Evolutionary conservation across 2,329 filamentous ascomycete genomes (phyloP), one percentile per base, ranked within the genome.

Genomic region (Hypoxylon sp.): DNA sequence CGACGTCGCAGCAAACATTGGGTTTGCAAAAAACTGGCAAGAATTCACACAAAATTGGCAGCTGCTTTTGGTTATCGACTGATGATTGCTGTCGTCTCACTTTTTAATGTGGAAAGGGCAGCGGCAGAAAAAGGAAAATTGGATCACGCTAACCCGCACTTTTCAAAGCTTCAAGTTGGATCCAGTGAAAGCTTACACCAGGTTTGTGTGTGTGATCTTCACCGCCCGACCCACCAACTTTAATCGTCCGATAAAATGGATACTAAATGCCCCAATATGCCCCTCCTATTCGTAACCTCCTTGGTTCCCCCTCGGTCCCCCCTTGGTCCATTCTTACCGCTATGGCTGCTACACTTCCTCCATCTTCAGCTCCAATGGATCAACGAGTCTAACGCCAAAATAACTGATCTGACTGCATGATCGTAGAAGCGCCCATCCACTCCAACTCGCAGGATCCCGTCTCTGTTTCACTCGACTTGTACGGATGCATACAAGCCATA

Each of bases 41-140:
- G 19, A 43, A 21, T 43, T 43, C 17, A 43, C 38, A 36, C 34
- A 51, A 50, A 43, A 60, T 30, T 50, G 14, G 56, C 30, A 51
- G 56, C 28, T 60, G 10, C 17, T 23, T 46, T 41, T 45, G 53
- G 19, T 45, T 63, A 59, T 71, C 63, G 66, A 60, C 61, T 66
- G 68, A 70, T 66, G 30, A 58, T 59, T 55, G 25, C 45, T 60
- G 51, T 45, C 43, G 49, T 58, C 55, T 48, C 51, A 63, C 60
- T 63, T 63, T 64, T 63, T 32, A 61, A 64, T 60, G 38, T 5
- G 49, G 52, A 61, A 58, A 52, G 57, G 52, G 23, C n/a, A 34
- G 23, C 53, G 70, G 70, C 70, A 72, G 70, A 72, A 72, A 69
- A 70, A 60, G 58, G 46, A 57, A 60, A 64, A 56, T 14, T 46